These are phyloP conservation scores for Nakaseomyces delphensis DNA, from an alignment of 1,139 yeast genomes.

Conservation along the genomic window DNA sequence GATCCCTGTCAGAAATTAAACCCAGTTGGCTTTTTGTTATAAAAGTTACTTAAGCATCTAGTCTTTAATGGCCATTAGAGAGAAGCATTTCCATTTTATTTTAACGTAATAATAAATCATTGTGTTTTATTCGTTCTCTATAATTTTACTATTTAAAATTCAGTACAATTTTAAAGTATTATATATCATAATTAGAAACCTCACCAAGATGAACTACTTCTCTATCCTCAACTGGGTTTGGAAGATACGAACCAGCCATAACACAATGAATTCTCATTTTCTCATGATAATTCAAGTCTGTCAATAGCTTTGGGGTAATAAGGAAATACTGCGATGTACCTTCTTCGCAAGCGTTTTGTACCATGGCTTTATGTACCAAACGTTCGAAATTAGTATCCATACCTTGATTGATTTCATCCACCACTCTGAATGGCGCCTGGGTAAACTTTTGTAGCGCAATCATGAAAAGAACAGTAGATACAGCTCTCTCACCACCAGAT, in stretches of 20 bases:
- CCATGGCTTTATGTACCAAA: slow-evolving; percentile 78
- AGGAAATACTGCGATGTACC: slow-evolving; percentile 68
- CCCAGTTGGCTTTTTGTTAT: no score
- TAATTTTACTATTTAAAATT: no score
- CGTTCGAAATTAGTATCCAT: slow-evolving; percentile 95
- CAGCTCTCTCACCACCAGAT: slow-evolving; percentile 97
- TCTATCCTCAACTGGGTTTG: slow-evolving; percentile 30
- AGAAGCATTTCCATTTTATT: no score
- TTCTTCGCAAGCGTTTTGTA: slow-evolving; percentile 67
- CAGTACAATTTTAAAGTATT: no score
- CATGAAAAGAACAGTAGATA: slow-evolving; percentile 81
- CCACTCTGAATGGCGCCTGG: slow-evolving; percentile 85
- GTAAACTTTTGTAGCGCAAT: slow-evolving; percentile 90
- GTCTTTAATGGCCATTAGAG: no score
- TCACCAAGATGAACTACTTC: slow-evolving; percentile 32
- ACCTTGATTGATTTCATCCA: slow-evolving; percentile 97
- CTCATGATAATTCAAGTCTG: slow-evolving; percentile 68
- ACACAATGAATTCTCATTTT: slow-evolving; percentile 86
- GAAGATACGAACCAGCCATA: slow-evolving; percentile 52
- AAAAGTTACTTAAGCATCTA: no score
- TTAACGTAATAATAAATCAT: no score
- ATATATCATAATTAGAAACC: slow-evolving; percentile 24
- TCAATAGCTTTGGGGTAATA: slow-evolving; percentile 84
- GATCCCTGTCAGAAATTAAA: no score
- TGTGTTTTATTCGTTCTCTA: no score